These are phyloP conservation scores for Candida patagonica DNA, from an alignment of 805 yeast genomes.

Conservation along the genomic window DNA sequence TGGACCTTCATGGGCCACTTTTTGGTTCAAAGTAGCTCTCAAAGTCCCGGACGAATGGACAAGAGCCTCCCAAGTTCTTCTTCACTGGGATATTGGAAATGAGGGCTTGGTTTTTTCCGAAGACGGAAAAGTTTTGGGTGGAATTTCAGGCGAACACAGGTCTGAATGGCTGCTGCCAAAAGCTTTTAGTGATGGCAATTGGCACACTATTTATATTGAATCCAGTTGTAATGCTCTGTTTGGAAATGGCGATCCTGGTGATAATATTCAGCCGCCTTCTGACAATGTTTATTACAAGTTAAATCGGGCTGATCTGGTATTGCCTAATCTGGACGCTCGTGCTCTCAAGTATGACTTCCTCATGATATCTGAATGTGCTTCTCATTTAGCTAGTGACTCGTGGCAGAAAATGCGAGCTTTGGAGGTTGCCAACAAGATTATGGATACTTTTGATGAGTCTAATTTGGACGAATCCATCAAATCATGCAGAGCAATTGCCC, in stretches of 20 bases:
- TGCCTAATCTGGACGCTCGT: slow-evolving; percentile 74
- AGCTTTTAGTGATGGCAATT: slow-evolving; percentile 39
- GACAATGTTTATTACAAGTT: slow-evolving; percentile 63
- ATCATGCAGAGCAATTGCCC: slow-evolving; percentile 59
- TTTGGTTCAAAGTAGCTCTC: slow-evolving; percentile 74
- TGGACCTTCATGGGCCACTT: slow-evolving; percentile 96
- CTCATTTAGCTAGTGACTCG: slow-evolving; percentile 64
- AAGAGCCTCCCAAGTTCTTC: slow-evolving; percentile 41
- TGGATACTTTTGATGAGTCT: slow-evolving; percentile 71
- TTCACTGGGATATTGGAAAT: slow-evolving; percentile 77
- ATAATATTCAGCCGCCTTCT: slow-evolving; percentile 54
- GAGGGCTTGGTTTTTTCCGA: slow-evolving; percentile 78
- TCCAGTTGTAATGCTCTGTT: slow-evolving; percentile 94
- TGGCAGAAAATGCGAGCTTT: slow-evolving; percentile 83
- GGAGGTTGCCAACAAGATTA: slow-evolving; percentile 68
- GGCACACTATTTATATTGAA: slow-evolving; percentile 70
- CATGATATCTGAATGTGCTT: slow-evolving; percentile 86
- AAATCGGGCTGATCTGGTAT: slow-evolving; percentile 62
- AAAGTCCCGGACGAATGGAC: slow-evolving; percentile 46
- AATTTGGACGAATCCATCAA: slow-evolving; percentile 36
- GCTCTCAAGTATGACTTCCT: slow-evolving; percentile 70
- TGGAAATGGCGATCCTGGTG: slow-evolving; percentile 50
- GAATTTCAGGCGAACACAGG: slow-evolving; percentile 81
- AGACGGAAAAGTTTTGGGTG: slow-evolving; percentile 65
- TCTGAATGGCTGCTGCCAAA: slow-evolving; percentile 61